Evolutionary conservation across 345 rosid genomes (phyloP).

Genomic region (Boechera divaricarpa): DNA sequence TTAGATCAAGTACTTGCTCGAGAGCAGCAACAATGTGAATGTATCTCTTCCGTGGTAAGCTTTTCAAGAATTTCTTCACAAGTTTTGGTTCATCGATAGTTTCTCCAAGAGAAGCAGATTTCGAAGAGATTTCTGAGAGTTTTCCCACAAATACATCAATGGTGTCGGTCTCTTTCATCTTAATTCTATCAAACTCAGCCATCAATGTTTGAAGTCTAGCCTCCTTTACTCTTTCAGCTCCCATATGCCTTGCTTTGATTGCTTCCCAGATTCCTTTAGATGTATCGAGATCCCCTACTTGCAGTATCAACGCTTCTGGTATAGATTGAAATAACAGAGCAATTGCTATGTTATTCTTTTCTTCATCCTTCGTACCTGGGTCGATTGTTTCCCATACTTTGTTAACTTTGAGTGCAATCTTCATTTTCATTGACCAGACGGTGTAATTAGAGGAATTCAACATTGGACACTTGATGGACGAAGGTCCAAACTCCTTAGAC

Average conservation of each 20-base stretch:
- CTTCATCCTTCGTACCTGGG: fast-evolving
- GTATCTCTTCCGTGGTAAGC: background rate
- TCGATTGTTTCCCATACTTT: background rate
- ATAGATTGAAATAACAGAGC: background rate
- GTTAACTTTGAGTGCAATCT: background rate
- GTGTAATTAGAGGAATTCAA: background rate
- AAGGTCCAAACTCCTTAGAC: too few relatives aligned
- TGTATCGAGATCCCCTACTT: background rate
- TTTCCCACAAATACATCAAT: background rate
- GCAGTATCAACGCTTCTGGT: background rate
- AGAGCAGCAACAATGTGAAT: background rate
- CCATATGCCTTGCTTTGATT: background rate
- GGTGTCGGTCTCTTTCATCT: background rate
- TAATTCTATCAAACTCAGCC: background rate
- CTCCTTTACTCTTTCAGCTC: background rate
- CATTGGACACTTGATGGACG: background rate
- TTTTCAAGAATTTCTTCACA: background rate
- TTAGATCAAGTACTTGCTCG: background rate
- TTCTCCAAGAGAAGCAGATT: background rate
- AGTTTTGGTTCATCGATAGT: background rate
- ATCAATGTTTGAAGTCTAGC: background rate
- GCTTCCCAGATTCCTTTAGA: background rate
- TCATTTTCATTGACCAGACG: background rate
- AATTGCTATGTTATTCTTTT: background rate
- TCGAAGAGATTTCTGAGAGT: fast-evolving